Percentiles rank a stretch among this genome's conserved stretches.
Conservation (phyloP, 495 filamentous ascomycete genomes). For the Thermothielavioides terrestris region DNA sequence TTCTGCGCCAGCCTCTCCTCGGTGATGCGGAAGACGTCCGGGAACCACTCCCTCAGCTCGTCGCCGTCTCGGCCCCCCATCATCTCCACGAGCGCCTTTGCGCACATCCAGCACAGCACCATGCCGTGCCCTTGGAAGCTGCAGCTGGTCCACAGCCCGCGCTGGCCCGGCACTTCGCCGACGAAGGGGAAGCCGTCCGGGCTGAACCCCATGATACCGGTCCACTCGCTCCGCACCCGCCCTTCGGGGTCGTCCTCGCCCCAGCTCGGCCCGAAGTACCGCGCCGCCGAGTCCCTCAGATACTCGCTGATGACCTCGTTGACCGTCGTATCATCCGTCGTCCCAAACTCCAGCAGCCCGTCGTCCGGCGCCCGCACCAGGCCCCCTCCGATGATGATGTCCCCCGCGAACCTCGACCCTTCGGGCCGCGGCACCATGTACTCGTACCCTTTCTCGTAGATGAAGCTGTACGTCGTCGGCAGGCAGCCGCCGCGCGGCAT, state of each 20-base stretch:
- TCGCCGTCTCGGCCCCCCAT: conserved; percentile 35
- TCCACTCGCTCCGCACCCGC: conserved; percentile 52
- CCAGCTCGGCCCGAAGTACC: conserved; percentile 51
- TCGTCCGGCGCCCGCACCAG: conserved; percentile 38
- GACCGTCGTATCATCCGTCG: conserved; percentile 48
- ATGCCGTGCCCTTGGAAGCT: conserved; percentile 54
- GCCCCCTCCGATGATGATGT: conserved; percentile 66
- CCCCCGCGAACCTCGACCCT: conserved; percentile 37
- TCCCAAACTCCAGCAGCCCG: conserved; percentile 45
- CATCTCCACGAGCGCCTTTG: conserved; percentile 44
- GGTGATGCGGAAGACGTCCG: conserved; percentile 38
- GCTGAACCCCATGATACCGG: conserved; percentile 53
- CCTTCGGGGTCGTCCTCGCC: conserved; percentile 49
- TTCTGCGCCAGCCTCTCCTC: conserved; percentile 35
- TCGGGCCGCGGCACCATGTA: conserved; percentile 58
- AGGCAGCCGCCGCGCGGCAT: conserved; percentile 37
- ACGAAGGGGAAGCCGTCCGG: conserved; percentile 51
- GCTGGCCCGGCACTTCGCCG: conserved; percentile 35
- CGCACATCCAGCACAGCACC: conserved; percentile 50
- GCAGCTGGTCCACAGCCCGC: conserved; percentile 42
- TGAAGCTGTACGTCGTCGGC: conserved; percentile 51
- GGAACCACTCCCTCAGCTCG: conserved; percentile 41
- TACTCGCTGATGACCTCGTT: conserved; percentile 48
- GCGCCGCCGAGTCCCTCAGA: conserved; percentile 35
- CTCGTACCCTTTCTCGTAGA: conserved; percentile 50